Conservation (phyloP, 441 rosid genomes). For the Pelargonium fulgidum region DNA sequence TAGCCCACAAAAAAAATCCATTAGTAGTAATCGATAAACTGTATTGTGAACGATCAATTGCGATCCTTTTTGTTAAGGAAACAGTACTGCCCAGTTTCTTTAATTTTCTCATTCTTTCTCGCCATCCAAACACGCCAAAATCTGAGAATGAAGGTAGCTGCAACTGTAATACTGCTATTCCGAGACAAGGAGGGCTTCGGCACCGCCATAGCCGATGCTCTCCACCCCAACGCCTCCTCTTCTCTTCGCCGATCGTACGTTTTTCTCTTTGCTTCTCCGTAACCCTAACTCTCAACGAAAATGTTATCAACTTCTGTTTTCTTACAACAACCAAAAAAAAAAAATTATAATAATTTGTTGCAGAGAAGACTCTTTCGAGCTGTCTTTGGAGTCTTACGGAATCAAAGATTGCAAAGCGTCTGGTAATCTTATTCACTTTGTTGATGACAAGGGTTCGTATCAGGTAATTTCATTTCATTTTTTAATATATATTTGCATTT, state of each 20-base stretch:
- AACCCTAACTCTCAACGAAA: no score
- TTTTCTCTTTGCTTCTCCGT: slow-evolving; percentile 9
- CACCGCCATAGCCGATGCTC: slow-evolving; percentile 36
- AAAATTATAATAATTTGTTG: neutral
- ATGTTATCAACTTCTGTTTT: no score
- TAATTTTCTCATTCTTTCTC: neutral
- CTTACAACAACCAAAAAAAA: no score
- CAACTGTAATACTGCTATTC: slow-evolving; percentile 42
- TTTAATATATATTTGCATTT: neutral
- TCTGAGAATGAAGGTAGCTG: slow-evolving; percentile 45
- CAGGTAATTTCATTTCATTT: slow-evolving; percentile 32
- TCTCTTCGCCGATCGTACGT: slow-evolving; percentile 45
- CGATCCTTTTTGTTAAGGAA: no score
- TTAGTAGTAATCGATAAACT: no score
- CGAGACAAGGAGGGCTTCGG: slow-evolving; percentile 46
- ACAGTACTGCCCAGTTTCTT: neutral
- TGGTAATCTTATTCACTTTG: slow-evolving; percentile 47
- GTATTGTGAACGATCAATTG: no score
- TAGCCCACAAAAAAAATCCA: no score
- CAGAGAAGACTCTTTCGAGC: slow-evolving; percentile 56
- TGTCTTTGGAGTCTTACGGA: slow-evolving; percentile 51
- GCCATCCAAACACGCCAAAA: neutral
- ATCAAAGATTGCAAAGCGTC: slow-evolving; percentile 32
- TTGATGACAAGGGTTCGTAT: slow-evolving; percentile 36
- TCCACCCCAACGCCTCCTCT: slow-evolving; percentile 39